Conservation (phyloP, 345 rosid genomes). For the Noccaea bulbosa region DNA sequence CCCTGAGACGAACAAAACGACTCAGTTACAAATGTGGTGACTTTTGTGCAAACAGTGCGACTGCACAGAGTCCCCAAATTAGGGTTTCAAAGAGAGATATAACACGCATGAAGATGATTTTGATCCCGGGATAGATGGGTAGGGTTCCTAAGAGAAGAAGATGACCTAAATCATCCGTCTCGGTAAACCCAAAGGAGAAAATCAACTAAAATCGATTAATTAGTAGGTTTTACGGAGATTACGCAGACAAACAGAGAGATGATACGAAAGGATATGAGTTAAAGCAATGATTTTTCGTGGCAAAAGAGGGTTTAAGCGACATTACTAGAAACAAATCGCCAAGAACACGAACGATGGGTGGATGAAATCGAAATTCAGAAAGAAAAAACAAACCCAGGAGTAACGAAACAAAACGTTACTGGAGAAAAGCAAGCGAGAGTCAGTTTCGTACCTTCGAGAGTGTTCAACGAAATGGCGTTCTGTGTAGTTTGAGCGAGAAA, state of each 20-base stretch:
- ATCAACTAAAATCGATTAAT: not conserved
- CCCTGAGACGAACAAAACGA: constrained; percentile 19
- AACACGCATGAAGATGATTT: not conserved
- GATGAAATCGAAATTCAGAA: not conserved
- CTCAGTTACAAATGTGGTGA: not conserved
- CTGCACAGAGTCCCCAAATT: constrained; percentile 1
- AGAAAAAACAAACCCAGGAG: not conserved
- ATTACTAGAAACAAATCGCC: not conserved
- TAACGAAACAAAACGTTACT: too few relatives aligned
- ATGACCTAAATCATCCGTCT: constrained; percentile 10
- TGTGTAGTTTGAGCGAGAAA: constrained; percentile 6
- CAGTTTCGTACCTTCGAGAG: constrained; percentile 15
- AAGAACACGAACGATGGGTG: too few relatives aligned
- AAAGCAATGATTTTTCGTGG: not conserved
- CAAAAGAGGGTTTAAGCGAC: not conserved
- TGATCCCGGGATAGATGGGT: not conserved
- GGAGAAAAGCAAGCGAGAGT: not conserved
- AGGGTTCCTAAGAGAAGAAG: not conserved
- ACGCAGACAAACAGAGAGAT: not conserved
- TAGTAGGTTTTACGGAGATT: not conserved
- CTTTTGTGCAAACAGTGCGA: constrained; percentile 9
- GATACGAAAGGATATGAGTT: not conserved
- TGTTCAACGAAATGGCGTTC: not conserved
- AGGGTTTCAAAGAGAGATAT: constrained; percentile 18
- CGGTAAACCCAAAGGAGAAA: not conserved